phyloP scores from a whole-genome alignment of 176 grass and related monocot species.

The Triticum turgidum region DNA sequence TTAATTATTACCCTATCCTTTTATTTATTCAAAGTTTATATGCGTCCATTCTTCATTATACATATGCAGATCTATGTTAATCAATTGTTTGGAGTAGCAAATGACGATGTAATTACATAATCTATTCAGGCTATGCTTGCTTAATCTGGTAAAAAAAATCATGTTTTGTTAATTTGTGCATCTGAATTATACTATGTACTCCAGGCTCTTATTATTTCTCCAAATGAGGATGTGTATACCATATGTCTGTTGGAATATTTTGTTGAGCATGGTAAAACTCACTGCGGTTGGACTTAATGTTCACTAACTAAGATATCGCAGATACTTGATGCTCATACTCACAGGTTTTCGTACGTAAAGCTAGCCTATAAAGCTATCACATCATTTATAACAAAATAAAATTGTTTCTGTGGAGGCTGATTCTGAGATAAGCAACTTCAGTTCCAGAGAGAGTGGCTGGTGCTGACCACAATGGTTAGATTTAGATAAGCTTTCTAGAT shows the following conservation, averaged over 20 bases:
- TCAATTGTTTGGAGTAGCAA: background rate
- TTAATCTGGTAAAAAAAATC: background rate
- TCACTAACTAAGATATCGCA: background rate
- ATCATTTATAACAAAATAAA: background rate
- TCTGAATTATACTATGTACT: background rate
- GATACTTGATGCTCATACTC: background rate
- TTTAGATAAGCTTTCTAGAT: too few species aligned
- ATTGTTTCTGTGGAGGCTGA: too few species aligned
- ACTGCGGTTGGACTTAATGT: background rate
- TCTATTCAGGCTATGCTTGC: background rate
- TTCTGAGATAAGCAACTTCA: too few species aligned
- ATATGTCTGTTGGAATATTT: background rate
- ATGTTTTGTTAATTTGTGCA: background rate
- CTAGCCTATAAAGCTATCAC: background rate
- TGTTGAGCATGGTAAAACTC: background rate
- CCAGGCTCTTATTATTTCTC: background rate
- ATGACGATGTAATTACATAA: background rate
- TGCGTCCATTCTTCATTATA: background rate
- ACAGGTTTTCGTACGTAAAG: background rate
- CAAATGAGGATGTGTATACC: background rate
- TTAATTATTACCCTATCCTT: background rate
- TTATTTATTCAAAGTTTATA: background rate
- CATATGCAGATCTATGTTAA: background rate
- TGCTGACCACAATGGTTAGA: too few species aligned
- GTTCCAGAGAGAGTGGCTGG: too few species aligned